These are phyloP conservation scores for Penicillium verrucosum DNA, from an alignment of 2,329 filamentous ascomycete species.

Conservation along the genomic window DNA sequence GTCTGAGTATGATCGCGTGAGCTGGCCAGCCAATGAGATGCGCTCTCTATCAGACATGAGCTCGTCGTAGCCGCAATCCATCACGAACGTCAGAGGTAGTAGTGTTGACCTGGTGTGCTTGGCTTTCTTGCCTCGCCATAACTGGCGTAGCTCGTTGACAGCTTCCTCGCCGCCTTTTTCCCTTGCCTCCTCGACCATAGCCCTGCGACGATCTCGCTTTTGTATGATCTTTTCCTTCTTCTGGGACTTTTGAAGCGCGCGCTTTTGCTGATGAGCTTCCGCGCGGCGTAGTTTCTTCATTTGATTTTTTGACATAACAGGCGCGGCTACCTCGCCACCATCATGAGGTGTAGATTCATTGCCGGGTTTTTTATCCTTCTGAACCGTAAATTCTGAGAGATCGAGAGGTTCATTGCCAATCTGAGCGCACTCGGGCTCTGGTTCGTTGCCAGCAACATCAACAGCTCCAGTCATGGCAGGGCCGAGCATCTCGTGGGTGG, in stretches of 20 bases:
- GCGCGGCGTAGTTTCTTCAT: conserved; percentile 72
- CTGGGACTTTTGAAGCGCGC: conserved; percentile 56
- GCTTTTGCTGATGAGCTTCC: conserved; percentile 72
- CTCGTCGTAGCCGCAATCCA: conserved; percentile 90
- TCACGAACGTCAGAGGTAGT: conserved; percentile 73
- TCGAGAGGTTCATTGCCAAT: conserved; percentile 12
- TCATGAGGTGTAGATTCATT: conserved; percentile 2
- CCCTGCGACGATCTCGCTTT: conserved; percentile 51
- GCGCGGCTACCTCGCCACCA: conserved; percentile 9
- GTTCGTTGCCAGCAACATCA: conserved; percentile 13
- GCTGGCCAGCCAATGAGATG: conserved; percentile 75
- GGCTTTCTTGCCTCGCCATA: conserved; percentile 23
- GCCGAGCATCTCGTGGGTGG: conserved; percentile 21
- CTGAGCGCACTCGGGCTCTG: conserved; percentile 5
- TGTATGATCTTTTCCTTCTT: conserved; percentile 56
- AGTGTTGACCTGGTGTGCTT: conserved; percentile 46
- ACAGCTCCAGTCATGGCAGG: conserved; percentile 33
- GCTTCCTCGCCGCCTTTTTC: conserved; percentile 26
- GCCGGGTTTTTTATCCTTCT: not conserved
- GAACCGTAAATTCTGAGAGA: not conserved
- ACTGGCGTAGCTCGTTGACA: conserved; percentile 27
- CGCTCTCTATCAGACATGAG: conserved; percentile 85
- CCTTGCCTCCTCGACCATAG: conserved; percentile 35
- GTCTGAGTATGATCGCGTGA: conserved; percentile 86
- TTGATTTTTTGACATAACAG: conserved; percentile 74